phyloP scores from a whole-genome alignment of 1,284 basidiomycete genomes.

The Lentinula novae-zelandiae region DNA sequence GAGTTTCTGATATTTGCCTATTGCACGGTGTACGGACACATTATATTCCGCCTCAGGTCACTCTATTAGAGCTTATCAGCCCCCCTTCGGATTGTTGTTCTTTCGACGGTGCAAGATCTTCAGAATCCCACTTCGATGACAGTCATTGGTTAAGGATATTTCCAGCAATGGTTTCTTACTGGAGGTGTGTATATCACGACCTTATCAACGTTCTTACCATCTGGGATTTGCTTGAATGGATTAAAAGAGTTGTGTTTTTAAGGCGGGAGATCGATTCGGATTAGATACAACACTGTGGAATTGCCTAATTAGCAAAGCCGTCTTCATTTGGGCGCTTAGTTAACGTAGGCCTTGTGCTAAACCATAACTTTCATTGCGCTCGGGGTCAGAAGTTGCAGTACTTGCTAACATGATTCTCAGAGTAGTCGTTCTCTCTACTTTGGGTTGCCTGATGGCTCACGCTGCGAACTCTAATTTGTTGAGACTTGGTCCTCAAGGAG shows the following conservation, averaged over 20 bases:
- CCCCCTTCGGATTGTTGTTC: not conserved
- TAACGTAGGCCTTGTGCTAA: not conserved
- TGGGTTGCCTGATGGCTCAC: not conserved
- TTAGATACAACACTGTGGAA: no score
- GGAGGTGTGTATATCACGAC: not conserved
- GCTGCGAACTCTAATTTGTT: not conserved
- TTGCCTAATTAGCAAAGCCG: no score
- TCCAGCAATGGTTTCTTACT: no score
- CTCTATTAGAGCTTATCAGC: not conserved
- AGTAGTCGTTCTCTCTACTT: not conserved
- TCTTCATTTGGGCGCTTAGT: no score
- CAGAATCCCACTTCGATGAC: no score
- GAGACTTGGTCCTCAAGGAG: conserved; percentile 40
- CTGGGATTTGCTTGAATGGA: not conserved
- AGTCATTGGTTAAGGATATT: no score
- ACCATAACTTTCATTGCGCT: not conserved
- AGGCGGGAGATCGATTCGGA: no score
- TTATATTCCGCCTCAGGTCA: not conserved
- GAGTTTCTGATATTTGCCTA: not conserved
- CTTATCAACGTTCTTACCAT: not conserved
- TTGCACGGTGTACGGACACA: not conserved
- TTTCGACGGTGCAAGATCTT: not conserved
- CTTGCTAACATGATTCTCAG: not conserved
- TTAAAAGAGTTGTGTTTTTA: no score
- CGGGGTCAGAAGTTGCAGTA: not conserved